Evolutionary conservation across 805 yeast species (phyloP).

Genomic region (Priceomyces castillae): DNA sequence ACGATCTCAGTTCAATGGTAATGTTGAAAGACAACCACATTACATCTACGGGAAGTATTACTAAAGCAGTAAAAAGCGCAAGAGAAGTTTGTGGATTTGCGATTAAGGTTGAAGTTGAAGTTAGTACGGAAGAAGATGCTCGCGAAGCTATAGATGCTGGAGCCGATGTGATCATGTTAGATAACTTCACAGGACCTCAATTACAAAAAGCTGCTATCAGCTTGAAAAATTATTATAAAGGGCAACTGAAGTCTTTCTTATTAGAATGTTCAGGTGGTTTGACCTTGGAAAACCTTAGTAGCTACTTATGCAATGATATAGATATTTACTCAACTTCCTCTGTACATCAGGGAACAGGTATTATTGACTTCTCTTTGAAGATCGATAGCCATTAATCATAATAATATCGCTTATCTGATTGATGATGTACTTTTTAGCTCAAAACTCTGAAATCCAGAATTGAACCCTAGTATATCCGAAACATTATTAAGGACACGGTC

Average conservation of each 20-base stretch:
- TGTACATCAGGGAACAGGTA: slow-evolving; percentile 86
- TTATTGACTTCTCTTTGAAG: slow-evolving; percentile 83
- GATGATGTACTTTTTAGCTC: slow-evolving; percentile 37
- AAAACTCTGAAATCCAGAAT: slow-evolving; percentile 40
- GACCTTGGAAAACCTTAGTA: slow-evolving; percentile 60
- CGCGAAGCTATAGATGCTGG: slow-evolving; percentile 92
- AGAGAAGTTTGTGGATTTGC: slow-evolving; percentile 84
- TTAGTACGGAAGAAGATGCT: slow-evolving; percentile 81
- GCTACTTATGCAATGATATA: slow-evolving; percentile 70
- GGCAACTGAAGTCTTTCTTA: slow-evolving; percentile 49
- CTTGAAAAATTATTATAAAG: slow-evolving; percentile 57
- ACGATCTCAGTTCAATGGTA: slow-evolving; percentile 89
- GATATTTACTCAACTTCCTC: slow-evolving; percentile 90
- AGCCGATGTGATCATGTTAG: slow-evolving; percentile 94
- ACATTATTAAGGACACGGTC: slow-evolving; percentile 32
- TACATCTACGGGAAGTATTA: slow-evolving; percentile 90
- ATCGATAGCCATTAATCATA: slow-evolving; percentile 29
- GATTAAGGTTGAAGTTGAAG: slow-evolving; percentile 89
- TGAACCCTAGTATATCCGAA: slow-evolving; percentile 39
- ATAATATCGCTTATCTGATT: slow-evolving; percentile 24
- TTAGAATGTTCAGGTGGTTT: slow-evolving; percentile 94
- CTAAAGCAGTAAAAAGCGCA: slow-evolving; percentile 76
- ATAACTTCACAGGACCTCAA: slow-evolving; percentile 71
- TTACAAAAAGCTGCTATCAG: slow-evolving; percentile 62
- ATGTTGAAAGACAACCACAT: slow-evolving; percentile 95